Conservation (phyloP, 1,284 basidiomycete genomes). For the Marasmius oreades region DNA sequence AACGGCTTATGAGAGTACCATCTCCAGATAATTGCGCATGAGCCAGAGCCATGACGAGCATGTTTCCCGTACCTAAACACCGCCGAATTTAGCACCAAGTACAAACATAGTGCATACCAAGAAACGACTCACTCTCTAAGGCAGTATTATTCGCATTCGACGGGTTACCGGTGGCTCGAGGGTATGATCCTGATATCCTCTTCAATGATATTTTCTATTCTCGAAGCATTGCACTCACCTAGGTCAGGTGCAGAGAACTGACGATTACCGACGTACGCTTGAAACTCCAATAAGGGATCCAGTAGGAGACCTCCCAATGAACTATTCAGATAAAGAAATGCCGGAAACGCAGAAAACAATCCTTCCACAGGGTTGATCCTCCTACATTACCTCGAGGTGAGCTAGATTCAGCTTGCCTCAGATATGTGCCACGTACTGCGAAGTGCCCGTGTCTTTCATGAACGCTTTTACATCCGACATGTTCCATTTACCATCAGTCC, state of each 20-base stretch:
- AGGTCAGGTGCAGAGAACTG: conserved; percentile 10
- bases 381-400: background rate
- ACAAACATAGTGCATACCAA: background rate
- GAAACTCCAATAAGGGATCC: conserved; percentile 7
- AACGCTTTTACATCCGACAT: conserved; percentile 36
- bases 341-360: conserved; percentile 10
- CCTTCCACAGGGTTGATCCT: conserved; percentile 6
- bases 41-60: conserved; percentile 10
- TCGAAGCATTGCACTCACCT: background rate
- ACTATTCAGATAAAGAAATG: conserved; percentile 10
- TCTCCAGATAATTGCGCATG: conserved; percentile 8
- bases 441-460: conserved; percentile 41
- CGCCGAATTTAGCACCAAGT: background rate
- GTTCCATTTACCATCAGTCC: conserved; percentile 27
- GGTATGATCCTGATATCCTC: conserved; percentile 18
- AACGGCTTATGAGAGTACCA: conserved; percentile 2
- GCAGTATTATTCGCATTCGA: conserved; percentile 14
- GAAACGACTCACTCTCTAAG: conserved; percentile 22
- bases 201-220: background rate
- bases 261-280: background rate
- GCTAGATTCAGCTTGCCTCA: background rate
- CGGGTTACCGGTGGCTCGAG: conserved; percentile 16
- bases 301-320: conserved; percentile 9
- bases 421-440: conserved; percentile 17
- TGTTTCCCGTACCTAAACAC: conserved; percentile 7